Percentiles rank a stretch among this genome's conserved stretches.
Conservation (phyloP, 768 basidiomycete species). For the Auriculariales sp. region DNA sequence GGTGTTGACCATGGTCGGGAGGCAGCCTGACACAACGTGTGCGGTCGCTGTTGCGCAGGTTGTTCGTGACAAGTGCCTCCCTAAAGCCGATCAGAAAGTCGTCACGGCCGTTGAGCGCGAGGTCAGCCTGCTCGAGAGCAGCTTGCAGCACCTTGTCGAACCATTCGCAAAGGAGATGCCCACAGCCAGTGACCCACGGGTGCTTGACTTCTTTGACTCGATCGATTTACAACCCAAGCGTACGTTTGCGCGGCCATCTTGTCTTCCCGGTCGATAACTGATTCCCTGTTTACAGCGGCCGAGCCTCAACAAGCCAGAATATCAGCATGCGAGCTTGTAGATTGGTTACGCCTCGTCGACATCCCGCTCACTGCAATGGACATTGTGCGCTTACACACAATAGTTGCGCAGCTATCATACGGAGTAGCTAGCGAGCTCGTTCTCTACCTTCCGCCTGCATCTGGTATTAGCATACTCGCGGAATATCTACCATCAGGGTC, state of each 20-base stretch:
- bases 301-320: neutral
- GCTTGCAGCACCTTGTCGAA: constrained; percentile 19
- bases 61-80: constrained; percentile 24
- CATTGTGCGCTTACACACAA: constrained; percentile 23
- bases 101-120: constrained; percentile 29
- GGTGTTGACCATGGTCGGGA: constrained; percentile 38
- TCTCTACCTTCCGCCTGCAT: constrained; percentile 32
- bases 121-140: constrained; percentile 23
- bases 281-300: neutral
- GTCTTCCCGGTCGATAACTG: neutral
- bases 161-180: constrained; percentile 1
- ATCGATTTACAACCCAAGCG: neutral
- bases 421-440: constrained; percentile 28
- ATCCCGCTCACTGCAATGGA: constrained; percentile 20
- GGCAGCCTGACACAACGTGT: constrained; percentile 30
- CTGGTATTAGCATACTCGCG: neutral
- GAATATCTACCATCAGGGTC: no score
- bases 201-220: neutral
- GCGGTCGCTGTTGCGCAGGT: constrained; percentile 19
- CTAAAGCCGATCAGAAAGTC: constrained; percentile 15
- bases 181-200: neutral
- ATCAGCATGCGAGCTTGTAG: constrained; percentile 45
- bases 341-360: constrained; percentile 41
- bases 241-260: neutral
- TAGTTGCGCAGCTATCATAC: constrained; percentile 27